These are phyloP conservation scores for Phytophthora meadii DNA, from an alignment of 352 stramenopile genomes.

Conservation along the genomic window DNA sequence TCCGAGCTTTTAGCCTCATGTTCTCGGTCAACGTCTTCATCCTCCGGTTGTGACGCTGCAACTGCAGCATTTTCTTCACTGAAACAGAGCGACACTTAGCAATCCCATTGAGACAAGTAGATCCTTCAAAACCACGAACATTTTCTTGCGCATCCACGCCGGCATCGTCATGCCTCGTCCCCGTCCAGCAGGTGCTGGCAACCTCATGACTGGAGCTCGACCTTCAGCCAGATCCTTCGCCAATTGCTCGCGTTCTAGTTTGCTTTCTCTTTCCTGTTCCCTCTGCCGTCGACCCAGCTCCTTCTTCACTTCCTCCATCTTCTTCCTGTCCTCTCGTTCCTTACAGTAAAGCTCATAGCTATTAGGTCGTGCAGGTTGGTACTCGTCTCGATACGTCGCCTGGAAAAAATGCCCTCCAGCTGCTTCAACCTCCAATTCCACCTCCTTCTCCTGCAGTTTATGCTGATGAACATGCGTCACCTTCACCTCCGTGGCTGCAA, in stretches of 20 bases:
- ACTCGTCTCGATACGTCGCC: conserved; percentile 83
- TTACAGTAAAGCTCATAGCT: conserved; percentile 91
- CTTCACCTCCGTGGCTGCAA: conserved; percentile 51
- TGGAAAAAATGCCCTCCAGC: conserved; percentile 69
- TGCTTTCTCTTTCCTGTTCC: conserved; percentile 74
- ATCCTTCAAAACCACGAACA: conserved; percentile 47
- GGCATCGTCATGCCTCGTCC: conserved; percentile 92
- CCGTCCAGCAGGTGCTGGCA: conserved; percentile 65
- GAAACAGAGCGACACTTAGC: conserved; percentile 16
- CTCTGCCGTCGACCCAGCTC: conserved; percentile 81
- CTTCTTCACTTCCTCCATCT: conserved; percentile 84
- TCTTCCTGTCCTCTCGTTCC: conserved; percentile 72
- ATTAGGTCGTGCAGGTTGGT: conserved; percentile 88
- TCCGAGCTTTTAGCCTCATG: conserved; percentile 5
- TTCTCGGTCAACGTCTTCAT: conserved; percentile 36
- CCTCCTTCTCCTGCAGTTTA: conserved; percentile 12
- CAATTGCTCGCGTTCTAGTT: conserved; percentile 73
- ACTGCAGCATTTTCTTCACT: conserved; percentile 68
- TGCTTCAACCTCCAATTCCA: conserved; percentile 25
- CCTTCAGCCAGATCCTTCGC: conserved; percentile 76
- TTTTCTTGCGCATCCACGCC: conserved; percentile 94
- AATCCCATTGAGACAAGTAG: conserved; percentile 4
- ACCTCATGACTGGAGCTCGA: conserved; percentile 55
- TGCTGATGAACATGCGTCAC: conserved; percentile 28
- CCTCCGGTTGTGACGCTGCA: conserved; percentile 29